A percentile compares a stretch with the other conserved stretches of the same genome.
These are phyloP conservation scores for Leptodermis oblonga DNA, from an alignment of 257 asterid genomes.

Conservation along the genomic window DNA sequence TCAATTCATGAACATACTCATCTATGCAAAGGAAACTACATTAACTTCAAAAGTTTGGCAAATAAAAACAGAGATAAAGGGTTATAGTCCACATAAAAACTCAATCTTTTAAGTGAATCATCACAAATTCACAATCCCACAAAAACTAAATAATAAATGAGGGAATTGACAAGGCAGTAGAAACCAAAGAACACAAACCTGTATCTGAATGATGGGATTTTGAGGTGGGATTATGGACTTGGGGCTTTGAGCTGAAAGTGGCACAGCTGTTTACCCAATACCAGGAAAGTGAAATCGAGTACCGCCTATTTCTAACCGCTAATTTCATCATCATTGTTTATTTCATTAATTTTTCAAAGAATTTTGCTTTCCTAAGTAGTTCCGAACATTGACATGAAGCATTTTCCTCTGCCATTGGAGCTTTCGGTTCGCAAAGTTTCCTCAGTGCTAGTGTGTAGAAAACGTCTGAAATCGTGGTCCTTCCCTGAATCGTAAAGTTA, in stretches of 20 bases:
- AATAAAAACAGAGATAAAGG: neutral
- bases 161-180: neutral
- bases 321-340: slow-evolving; percentile 1
- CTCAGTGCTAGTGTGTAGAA: neutral
- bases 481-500: neutral
- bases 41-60: neutral
- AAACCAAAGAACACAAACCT: slow-evolving; percentile 1
- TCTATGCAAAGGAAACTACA: neutral
- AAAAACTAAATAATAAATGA: neutral
- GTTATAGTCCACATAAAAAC: neutral
- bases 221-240: neutral
- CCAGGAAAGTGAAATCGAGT: neutral
- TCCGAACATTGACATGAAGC: neutral
- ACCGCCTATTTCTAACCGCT: neutral
- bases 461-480: neutral
- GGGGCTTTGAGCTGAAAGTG: neutral
- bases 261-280: neutral
- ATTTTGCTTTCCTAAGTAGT: neutral
- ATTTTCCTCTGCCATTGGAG: neutral
- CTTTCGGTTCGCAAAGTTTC: neutral
- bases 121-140: slow-evolving; percentile 1
- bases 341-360: neutral
- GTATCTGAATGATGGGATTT: neutral
- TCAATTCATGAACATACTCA: neutral
- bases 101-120: neutral